Conservation (phyloP, 1,139 yeast species). For the Trichomonascaceae sp. region DNA sequence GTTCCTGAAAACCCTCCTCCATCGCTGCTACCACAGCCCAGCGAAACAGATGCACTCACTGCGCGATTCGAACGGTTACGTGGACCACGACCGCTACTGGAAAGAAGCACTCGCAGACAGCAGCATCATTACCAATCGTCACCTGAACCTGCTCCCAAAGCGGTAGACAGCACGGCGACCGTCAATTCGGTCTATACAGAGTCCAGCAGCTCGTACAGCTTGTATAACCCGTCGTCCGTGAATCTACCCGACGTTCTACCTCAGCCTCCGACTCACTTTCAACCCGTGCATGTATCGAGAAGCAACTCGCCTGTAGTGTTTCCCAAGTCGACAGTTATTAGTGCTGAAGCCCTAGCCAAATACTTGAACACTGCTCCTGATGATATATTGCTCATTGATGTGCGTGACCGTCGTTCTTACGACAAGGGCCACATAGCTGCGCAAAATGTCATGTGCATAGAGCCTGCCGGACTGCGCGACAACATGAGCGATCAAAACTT, state of each 20-base stretch:
- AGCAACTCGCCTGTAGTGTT: constrained; percentile 10
- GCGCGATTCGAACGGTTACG: constrained; percentile 14
- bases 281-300: too few relatives aligned
- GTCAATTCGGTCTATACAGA: too few relatives aligned
- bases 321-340: constrained; percentile 21
- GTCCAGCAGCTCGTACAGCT: too few relatives aligned
- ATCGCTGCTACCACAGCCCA: too few relatives aligned
- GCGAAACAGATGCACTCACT: constrained; percentile 10
- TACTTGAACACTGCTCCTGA: constrained; percentile 18
- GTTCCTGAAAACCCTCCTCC: too few relatives aligned
- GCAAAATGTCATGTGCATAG: constrained; percentile 50
- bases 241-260: too few relatives aligned
- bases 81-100: constrained; percentile 10
- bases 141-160: too few relatives aligned
- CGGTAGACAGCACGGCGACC: too few relatives aligned
- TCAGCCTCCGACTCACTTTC: too few relatives aligned
- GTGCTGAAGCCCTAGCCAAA: constrained; percentile 17
- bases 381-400: constrained; percentile 44
- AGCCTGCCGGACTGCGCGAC: constrained; percentile 43
- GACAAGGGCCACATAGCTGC: constrained; percentile 46
- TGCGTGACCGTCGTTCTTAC: constrained; percentile 46
- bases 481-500: constrained; percentile 44
- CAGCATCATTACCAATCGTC: too few relatives aligned
- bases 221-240: too few relatives aligned
- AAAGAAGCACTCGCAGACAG: too few relatives aligned